Conservation (phyloP, 805 yeast species). For the Metschnikowia henanensis region DNA sequence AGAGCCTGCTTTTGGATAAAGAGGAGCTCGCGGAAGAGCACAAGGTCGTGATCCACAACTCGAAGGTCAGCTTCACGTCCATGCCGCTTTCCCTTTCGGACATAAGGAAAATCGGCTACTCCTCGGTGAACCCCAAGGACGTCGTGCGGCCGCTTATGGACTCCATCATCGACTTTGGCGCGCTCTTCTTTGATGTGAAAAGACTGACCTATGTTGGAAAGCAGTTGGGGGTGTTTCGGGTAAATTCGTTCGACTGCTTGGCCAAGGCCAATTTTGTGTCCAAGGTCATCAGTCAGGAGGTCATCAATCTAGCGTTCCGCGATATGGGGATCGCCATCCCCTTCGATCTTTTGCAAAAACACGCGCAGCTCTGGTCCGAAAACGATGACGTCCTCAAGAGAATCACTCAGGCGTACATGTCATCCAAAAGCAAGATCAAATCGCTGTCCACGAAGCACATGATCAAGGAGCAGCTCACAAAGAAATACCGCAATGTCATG, state of each 20-base stretch:
- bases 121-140: slow-evolving; percentile 31
- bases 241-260: slow-evolving; percentile 50
- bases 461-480: slow-evolving; percentile 36
- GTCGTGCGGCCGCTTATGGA: slow-evolving; percentile 30
- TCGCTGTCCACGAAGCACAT: slow-evolving; percentile 42
- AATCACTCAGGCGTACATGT: slow-evolving; percentile 38
- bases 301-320: slow-evolving; percentile 46
- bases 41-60: slow-evolving; percentile 26
- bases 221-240: slow-evolving; percentile 51
- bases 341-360: slow-evolving; percentile 37
- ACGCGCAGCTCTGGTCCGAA: slow-evolving; percentile 47
- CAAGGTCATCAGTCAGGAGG: slow-evolving; percentile 47
- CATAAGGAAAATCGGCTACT: slow-evolving; percentile 37
- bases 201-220: slow-evolving; percentile 39
- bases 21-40: slow-evolving; percentile 20
- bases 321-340: slow-evolving; percentile 38
- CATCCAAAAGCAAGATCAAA: slow-evolving; percentile 40
- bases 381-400: slow-evolving; percentile 43
- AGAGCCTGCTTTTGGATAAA: slow-evolving; percentile 2
- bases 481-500: slow-evolving; percentile 42
- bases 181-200: slow-evolving; percentile 42
- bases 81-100: slow-evolving; percentile 33
- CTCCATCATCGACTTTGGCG: slow-evolving; percentile 45
- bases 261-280: slow-evolving; percentile 51
- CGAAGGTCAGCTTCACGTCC: slow-evolving; percentile 25